These are phyloP conservation scores for Xeromyces bisporus DNA, from an alignment of 495 filamentous ascomycete species.

Conservation along the genomic window DNA sequence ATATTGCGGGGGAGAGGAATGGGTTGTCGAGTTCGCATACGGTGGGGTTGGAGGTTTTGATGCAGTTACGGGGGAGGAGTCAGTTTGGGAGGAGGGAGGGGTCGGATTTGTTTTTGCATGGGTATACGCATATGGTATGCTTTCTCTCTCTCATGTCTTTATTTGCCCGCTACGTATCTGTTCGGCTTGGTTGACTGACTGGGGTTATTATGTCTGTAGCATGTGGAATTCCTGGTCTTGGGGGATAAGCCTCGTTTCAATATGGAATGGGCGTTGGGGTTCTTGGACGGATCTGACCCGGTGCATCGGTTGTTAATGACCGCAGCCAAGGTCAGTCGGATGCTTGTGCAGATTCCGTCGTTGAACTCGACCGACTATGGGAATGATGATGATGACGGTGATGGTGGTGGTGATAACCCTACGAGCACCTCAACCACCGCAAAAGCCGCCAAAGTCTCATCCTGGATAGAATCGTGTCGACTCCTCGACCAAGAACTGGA, in stretches of 20 bases:
- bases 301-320: constrained; percentile 21
- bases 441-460: constrained; percentile 8
- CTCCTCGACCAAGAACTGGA: constrained; percentile 17
- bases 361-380: constrained; percentile 1
- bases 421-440: constrained; percentile 6
- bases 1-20: constrained; percentile 25
- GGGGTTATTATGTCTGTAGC: constrained; percentile 10
- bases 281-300: constrained; percentile 17
- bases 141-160: too few relatives aligned
- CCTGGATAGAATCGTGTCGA: constrained; percentile 12
- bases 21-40: constrained; percentile 26
- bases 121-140: constrained; percentile 25
- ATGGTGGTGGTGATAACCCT: background rate
- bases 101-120: constrained; percentile 27
- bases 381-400: background rate
- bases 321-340: constrained; percentile 16
- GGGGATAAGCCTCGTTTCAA: constrained; percentile 20
- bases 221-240: constrained; percentile 22
- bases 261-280: constrained; percentile 14
- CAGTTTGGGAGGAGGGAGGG: constrained; percentile 18
- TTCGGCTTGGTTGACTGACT: background rate
- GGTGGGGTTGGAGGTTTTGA: constrained; percentile 24
- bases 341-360: constrained; percentile 13
- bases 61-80: constrained; percentile 19
- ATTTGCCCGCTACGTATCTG: background rate